phyloP scores from a whole-genome alignment of 2,329 filamentous ascomycete species.

The Fusarium sulawesiense region DNA sequence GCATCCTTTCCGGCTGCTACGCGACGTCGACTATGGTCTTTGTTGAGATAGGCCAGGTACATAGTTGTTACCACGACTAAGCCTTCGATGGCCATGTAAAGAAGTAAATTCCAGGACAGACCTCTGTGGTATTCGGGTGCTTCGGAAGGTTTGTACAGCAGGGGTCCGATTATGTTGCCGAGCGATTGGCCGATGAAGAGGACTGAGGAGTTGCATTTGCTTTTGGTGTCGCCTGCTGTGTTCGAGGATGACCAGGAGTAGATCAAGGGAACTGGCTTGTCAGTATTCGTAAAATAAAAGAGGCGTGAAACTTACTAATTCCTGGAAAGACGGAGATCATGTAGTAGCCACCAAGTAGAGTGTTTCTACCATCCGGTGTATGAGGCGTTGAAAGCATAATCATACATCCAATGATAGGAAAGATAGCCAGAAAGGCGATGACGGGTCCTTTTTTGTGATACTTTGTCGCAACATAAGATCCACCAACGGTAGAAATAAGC shows the following conservation, averaged over 20 bases:
- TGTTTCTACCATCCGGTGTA: conserved; percentile 49
- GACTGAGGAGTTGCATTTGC: conserved; percentile 70
- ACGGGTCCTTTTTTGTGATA: conserved; percentile 68
- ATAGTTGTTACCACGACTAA: conserved; percentile 44
- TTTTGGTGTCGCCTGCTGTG: conserved; percentile 74
- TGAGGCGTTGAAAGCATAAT: conserved; percentile 65
- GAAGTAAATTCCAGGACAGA: conserved; percentile 65
- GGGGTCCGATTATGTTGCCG: conserved; percentile 70
- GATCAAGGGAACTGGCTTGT: conserved; percentile 59
- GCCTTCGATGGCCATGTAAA: conserved; percentile 67
- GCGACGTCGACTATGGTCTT: conserved; percentile 62
- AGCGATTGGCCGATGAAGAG: conserved; percentile 71
- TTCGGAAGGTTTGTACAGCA: conserved; percentile 47
- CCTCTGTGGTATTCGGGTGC: conserved; percentile 56
- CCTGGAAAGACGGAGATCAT: conserved; percentile 70
- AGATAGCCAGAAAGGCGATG: conserved; percentile 65
- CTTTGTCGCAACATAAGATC: conserved; percentile 65
- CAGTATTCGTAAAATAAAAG: fast-evolving
- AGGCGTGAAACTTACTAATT: too few species aligned
- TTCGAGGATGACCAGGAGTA: conserved; percentile 69
- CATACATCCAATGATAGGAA: conserved; percentile 60
- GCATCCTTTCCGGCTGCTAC: conserved; percentile 67
- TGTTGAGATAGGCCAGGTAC: conserved; percentile 61
- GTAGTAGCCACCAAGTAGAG: conserved; percentile 68
- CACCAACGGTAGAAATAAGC: conserved; percentile 68